Conservation (phyloP, 495 filamentous ascomycete genomes). For the Aspergillus wentii region DNA sequence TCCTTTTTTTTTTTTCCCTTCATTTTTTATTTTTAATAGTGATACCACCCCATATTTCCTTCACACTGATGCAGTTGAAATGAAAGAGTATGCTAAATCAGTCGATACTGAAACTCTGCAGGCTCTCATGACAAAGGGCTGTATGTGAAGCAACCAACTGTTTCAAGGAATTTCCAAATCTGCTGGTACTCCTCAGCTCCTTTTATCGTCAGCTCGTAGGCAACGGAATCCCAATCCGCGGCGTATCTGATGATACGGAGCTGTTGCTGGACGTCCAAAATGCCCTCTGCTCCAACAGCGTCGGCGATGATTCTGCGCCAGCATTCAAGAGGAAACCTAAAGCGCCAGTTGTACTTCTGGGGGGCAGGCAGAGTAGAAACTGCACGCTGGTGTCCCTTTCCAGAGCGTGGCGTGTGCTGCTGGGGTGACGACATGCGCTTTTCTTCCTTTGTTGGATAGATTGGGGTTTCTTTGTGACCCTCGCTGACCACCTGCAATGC, state of each 20-base stretch:
- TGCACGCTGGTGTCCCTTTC: background rate
- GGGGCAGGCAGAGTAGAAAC: too few relatives aligned
- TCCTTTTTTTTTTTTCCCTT: background rate
- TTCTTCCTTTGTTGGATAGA: too few relatives aligned
- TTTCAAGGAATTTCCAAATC: constrained; percentile 30
- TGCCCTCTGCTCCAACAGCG: constrained; percentile 22
- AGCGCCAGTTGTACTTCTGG: constrained; percentile 12
- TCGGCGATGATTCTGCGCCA: constrained; percentile 31
- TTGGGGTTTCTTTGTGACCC: background rate
- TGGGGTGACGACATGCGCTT: too few relatives aligned
- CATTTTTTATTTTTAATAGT: background rate
- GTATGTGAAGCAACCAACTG: constrained; percentile 26
- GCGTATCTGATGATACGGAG: constrained; percentile 20
- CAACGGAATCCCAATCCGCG: constrained; percentile 19
- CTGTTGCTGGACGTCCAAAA: constrained; percentile 32
- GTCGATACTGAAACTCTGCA: background rate
- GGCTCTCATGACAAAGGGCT: constrained; percentile 4
- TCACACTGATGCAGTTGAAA: background rate
- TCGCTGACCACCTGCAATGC: constrained; percentile 3
- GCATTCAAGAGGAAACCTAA: constrained; percentile 21
- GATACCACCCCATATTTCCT: background rate
- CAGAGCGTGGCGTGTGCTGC: background rate
- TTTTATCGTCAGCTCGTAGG: constrained; percentile 17
- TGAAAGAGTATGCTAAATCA: background rate
- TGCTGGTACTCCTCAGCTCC: constrained; percentile 24